Evolutionary conservation across 495 filamentous ascomycete species (phyloP).

Genomic region (Talaromyces ruber): DNA sequence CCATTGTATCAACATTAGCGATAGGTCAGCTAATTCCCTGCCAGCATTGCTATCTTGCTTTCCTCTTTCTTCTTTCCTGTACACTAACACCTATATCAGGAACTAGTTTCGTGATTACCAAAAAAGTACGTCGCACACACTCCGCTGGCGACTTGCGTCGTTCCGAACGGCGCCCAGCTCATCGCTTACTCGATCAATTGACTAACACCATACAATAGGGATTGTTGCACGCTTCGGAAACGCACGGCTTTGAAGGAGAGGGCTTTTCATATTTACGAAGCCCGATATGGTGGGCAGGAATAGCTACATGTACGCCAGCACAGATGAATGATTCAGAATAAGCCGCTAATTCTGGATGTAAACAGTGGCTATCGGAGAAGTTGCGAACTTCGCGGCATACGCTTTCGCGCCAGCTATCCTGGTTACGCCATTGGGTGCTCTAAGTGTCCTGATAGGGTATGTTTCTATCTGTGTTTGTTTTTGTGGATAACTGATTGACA

Average conservation of each 20-base stretch:
- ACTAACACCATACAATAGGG: constrained; percentile 46
- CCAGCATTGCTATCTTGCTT: neutral
- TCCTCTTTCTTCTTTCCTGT: neutral
- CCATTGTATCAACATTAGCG: constrained; percentile 84
- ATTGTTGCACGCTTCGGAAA: constrained; percentile 78
- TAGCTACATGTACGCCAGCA: constrained; percentile 61
- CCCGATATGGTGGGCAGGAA: constrained; percentile 93
- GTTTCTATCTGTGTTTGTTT: neutral
- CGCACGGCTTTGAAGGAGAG: constrained; percentile 93
- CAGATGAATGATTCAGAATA: neutral
- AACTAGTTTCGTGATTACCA: constrained; percentile 89
- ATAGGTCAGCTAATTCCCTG: constrained; percentile 59
- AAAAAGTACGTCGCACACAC: constrained; percentile 56
- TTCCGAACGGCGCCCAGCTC: neutral
- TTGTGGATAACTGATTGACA: neutral
- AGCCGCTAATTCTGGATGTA: neutral
- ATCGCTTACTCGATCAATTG: neutral
- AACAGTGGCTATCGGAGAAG: constrained; percentile 71
- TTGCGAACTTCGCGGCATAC: constrained; percentile 95
- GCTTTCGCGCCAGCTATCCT: constrained; percentile 96
- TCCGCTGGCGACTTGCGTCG: neutral
- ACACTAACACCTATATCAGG: constrained; percentile 38
- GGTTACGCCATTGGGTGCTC: constrained; percentile 86
- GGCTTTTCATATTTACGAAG: constrained; percentile 89
- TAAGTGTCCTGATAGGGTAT: constrained; percentile 88